Evolutionary conservation across 2,329 filamentous ascomycete species (phyloP).

Genomic region (Colletotrichum paranaense): DNA sequence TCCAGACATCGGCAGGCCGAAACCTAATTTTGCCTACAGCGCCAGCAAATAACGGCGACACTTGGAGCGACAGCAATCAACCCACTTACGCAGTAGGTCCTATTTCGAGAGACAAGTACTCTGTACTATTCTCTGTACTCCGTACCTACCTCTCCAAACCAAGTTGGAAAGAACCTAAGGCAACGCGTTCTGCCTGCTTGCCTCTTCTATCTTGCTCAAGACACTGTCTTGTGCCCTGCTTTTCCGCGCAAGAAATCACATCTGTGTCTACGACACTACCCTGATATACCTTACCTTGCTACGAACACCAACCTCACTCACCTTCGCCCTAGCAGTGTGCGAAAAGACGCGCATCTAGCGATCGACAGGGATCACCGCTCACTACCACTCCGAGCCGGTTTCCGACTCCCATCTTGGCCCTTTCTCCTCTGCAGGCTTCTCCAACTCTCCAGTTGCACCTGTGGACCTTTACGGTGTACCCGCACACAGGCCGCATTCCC

Average conservation of each 20-base stretch:
- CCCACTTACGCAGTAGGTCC: neutral
- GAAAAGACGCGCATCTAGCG: conserved; percentile 11
- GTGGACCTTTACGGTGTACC: neutral
- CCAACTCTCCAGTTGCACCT: neutral
- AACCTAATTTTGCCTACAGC: conserved; percentile 15
- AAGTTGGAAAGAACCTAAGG: neutral
- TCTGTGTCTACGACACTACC: no score
- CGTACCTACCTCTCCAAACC: neutral
- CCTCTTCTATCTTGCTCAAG: conserved; percentile 1
- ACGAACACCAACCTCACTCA: neutral
- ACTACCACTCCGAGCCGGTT: conserved; percentile 24
- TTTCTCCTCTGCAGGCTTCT: neutral
- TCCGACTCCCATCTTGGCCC: conserved; percentile 28
- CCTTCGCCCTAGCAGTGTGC: neutral
- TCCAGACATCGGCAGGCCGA: conserved; percentile 16
- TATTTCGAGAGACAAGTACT: neutral
- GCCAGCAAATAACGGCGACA: neutral
- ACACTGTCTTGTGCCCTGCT: neutral
- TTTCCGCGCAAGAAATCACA: neutral
- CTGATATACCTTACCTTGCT: neutral
- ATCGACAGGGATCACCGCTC: conserved; percentile 22
- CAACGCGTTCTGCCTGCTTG: neutral
- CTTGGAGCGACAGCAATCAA: neutral
- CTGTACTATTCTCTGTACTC: neutral
- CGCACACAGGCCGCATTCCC: neutral